phyloP scores from a whole-genome alignment of 2,329 filamentous ascomycete genomes.

The Clarireedia paspali region DNA sequence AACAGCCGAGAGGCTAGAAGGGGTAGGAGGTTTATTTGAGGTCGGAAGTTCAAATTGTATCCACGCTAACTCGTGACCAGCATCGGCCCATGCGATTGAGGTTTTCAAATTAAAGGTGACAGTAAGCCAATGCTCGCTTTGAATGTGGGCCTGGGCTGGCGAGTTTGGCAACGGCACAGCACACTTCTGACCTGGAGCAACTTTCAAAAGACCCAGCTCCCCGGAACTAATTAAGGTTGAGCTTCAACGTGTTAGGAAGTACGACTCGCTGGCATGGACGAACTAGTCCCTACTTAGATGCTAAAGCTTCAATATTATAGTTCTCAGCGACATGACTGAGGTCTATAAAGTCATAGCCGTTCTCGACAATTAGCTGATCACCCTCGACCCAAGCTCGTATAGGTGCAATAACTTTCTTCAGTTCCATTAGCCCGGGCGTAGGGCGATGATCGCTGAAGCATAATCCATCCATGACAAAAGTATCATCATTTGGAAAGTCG shows the following conservation, averaged over 20 bases:
- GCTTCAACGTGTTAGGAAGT: conserved; percentile 14
- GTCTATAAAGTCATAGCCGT: conserved; percentile 45
- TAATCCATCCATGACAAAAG: conserved; percentile 56
- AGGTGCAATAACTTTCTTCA: conserved; percentile 51
- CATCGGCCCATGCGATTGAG: conserved; percentile 41
- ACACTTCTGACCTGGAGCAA: conserved; percentile 28
- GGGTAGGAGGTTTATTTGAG: background rate
- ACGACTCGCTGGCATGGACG: background rate
- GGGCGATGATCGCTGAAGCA: conserved; percentile 46
- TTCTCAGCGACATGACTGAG: conserved; percentile 41
- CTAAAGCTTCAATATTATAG: conserved; percentile 39
- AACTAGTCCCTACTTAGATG: conserved; percentile 32
- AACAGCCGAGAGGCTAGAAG: conserved; percentile 16
- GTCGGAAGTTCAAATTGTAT: conserved; percentile 32
- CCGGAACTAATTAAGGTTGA: conserved; percentile 30
- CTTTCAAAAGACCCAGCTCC: conserved; percentile 34
- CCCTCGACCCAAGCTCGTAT: conserved; percentile 34
- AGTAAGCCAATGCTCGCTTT: conserved; percentile 10
- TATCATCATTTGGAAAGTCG: conserved; percentile 51
- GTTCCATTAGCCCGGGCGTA: conserved; percentile 47
- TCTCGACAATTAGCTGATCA: conserved; percentile 32
- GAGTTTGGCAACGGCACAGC: background rate
- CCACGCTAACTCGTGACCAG: conserved; percentile 49
- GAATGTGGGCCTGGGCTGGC: conserved; percentile 5
- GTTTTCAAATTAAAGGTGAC: conserved; percentile 34